Conservation (phyloP, 495 filamentous ascomycete species). For the Amorphotheca resinae region DNA sequence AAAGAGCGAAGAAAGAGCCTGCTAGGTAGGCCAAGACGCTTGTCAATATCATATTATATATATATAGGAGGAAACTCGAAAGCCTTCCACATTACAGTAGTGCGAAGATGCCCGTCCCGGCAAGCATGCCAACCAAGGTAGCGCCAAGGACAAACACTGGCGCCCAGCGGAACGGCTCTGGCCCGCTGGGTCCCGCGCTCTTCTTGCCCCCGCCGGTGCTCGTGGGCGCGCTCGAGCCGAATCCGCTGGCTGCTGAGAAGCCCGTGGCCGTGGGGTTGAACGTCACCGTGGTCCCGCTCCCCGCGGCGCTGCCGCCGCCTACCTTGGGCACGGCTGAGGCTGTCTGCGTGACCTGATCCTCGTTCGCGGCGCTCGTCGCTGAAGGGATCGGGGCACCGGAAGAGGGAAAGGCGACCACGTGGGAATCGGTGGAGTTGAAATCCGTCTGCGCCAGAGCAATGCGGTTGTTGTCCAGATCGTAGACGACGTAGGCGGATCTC, state of each 20-base stretch:
- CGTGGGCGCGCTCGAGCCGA: conserved; percentile 22
- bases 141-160: conserved; percentile 25
- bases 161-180: conserved; percentile 23
- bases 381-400: conserved; percentile 36
- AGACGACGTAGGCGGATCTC: conserved; percentile 86
- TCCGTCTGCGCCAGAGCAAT: conserved; percentile 76
- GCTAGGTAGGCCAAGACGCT: no score
- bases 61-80: no score
- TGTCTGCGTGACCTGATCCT: conserved; percentile 23
- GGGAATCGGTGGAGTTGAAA: conserved; percentile 60
- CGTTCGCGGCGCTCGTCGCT: conserved; percentile 32
- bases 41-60: no score
- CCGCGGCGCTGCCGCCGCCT: conserved; percentile 4
- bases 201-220: conserved; percentile 7
- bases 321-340: conserved; percentile 18
- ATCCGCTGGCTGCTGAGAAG: conserved; percentile 23
- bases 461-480: conserved; percentile 81
- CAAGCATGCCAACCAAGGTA: conserved; percentile 26
- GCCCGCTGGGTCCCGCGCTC: conserved; percentile 23
- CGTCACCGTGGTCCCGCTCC: conserved; percentile 3
- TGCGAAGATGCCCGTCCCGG: conserved; percentile 29
- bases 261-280: conserved; percentile 17
- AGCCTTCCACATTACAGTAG: conserved; percentile 12
- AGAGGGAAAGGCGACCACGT: conserved; percentile 39
- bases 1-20: no score